These are phyloP conservation scores for Sporisorium iseilematis-ciliati DNA, from an alignment of 1,284 basidiomycete species.

Conservation along the genomic window DNA sequence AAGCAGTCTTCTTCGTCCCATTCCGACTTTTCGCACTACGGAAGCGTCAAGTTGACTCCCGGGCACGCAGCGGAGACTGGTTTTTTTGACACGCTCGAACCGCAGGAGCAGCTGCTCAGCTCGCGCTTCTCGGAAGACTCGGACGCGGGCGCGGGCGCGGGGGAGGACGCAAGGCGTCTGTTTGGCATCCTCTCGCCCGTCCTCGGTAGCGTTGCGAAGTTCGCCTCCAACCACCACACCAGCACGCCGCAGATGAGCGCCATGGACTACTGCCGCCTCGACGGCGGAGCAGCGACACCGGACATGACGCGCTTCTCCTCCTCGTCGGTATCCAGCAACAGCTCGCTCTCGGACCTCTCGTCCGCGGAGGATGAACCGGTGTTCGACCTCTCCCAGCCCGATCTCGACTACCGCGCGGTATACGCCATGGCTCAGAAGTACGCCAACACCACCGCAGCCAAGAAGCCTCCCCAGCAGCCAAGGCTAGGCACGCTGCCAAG, in stretches of 20 bases:
- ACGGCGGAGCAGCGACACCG: slow-evolving; percentile 12
- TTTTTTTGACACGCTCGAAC: not conserved
- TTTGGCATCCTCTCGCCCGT: slow-evolving; percentile 8
- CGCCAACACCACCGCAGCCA: not conserved
- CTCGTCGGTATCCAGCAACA: slow-evolving; percentile 18
- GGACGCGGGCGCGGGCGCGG: slow-evolving; percentile 21
- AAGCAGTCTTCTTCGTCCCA: slow-evolving; percentile 1
- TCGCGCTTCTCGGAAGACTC: slow-evolving; percentile 33
- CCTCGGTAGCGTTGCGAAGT: slow-evolving; percentile 10
- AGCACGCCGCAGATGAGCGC: not conserved
- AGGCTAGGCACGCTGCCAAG: too few relatives aligned
- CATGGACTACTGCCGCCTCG: not conserved
- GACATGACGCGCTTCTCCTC: slow-evolving; percentile 22
- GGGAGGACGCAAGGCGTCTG: slow-evolving; percentile 10
- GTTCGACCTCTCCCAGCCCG: slow-evolving; percentile 27
- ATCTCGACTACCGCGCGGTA: slow-evolving; percentile 11
- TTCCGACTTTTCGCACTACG: slow-evolving; percentile 5
- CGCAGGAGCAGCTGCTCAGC: slow-evolving; percentile 8
- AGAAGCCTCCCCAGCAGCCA: too few relatives aligned
- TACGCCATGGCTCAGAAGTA: slow-evolving; percentile 21
- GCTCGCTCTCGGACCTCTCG: slow-evolving; percentile 20
- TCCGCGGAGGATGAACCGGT: slow-evolving; percentile 22
- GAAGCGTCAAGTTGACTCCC: slow-evolving; percentile 22
- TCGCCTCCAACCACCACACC: not conserved
- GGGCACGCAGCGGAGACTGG: slow-evolving; percentile 17